Percentiles rank a stretch among this genome's conserved stretches.
phyloP scores from a whole-genome alignment of 2,329 filamentous ascomycete species.

The Exophiala lecanii-corni region DNA sequence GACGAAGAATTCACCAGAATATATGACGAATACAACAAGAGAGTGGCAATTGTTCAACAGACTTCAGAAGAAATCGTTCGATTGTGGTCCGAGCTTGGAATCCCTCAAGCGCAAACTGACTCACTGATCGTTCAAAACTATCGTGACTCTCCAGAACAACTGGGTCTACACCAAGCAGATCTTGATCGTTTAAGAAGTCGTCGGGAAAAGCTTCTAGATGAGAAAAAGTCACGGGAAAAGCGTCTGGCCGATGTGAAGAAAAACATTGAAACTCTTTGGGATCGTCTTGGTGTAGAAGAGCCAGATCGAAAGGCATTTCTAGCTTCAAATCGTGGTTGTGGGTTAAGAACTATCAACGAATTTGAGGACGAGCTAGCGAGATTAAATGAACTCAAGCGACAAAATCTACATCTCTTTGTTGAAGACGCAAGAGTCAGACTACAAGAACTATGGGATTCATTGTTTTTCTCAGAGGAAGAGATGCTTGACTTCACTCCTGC shows the following conservation, averaged over 20 bases:
- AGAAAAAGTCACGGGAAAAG: slow-evolving; percentile 81
- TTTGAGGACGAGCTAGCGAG: slow-evolving; percentile 85
- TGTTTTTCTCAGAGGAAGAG: slow-evolving; percentile 96
- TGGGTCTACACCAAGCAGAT: slow-evolving; percentile 87
- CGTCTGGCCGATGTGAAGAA: slow-evolving; percentile 68
- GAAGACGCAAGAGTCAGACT: slow-evolving; percentile 87
- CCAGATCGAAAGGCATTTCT: slow-evolving; percentile 79
- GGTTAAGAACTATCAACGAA: slow-evolving; percentile 87
- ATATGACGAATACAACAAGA: slow-evolving; percentile 91
- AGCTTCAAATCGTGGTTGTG: slow-evolving; percentile 82
- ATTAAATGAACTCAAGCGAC: slow-evolving; percentile 86
- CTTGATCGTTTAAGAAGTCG: slow-evolving; percentile 65
- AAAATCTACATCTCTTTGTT: slow-evolving; percentile 93
- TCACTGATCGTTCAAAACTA: slow-evolving; percentile 81
- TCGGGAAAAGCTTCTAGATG: slow-evolving; percentile 77
- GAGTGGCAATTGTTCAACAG: slow-evolving; percentile 69
- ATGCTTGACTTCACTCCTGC: slow-evolving; percentile 98
- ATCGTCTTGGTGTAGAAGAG: slow-evolving; percentile 78
- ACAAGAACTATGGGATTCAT: slow-evolving; percentile 88
- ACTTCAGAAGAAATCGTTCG: slow-evolving; percentile 82
- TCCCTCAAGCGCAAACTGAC: slow-evolving; percentile 89
- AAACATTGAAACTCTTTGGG: slow-evolving; percentile 84
- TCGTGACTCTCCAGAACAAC: slow-evolving; percentile 84
- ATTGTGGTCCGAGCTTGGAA: slow-evolving; percentile 92
- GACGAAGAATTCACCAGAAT: slow-evolving; percentile 90